phyloP scores from a whole-genome alignment of 805 yeast genomes.

The Candida nitratophila region DNA sequence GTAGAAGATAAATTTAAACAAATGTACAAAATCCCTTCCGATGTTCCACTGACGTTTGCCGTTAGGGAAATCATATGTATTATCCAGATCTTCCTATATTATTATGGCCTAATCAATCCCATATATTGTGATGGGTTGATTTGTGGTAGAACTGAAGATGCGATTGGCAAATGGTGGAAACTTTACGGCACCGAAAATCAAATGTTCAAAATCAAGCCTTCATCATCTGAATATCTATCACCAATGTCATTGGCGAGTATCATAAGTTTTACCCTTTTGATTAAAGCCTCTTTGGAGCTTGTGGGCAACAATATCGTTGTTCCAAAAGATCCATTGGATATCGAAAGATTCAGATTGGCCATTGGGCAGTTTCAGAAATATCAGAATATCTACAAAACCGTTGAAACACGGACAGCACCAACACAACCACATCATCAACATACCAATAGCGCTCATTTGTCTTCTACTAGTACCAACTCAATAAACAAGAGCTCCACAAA shows the following conservation, averaged over 20 bases:
- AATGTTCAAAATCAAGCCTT: slow-evolving; percentile 16
- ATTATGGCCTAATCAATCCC: slow-evolving; percentile 67
- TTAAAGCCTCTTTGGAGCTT: slow-evolving; percentile 57
- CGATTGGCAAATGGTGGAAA: slow-evolving; percentile 78
- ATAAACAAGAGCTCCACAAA: slow-evolving; percentile 30
- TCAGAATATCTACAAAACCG: background rate
- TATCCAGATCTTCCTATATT: slow-evolving; percentile 69
- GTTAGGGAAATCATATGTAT: slow-evolving; percentile 67
- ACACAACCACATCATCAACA: slow-evolving; percentile 20
- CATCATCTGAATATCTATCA: slow-evolving; percentile 40
- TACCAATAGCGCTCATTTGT: slow-evolving; percentile 10
- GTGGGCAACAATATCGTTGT: slow-evolving; percentile 47
- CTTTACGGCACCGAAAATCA: slow-evolving; percentile 26
- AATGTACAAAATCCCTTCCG: slow-evolving; percentile 51
- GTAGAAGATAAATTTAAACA: slow-evolving; percentile 76
- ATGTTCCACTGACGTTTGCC: slow-evolving; percentile 56
- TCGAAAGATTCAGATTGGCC: slow-evolving; percentile 57
- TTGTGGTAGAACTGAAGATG: slow-evolving; percentile 70
- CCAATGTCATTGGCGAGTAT: slow-evolving; percentile 72
- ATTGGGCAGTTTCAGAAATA: slow-evolving; percentile 70
- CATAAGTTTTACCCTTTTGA: slow-evolving; percentile 66
- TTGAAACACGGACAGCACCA: slow-evolving; percentile 29
- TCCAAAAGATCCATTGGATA: slow-evolving; percentile 81
- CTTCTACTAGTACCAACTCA: slow-evolving; percentile 1
- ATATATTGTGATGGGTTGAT: slow-evolving; percentile 75